Base-by-base conservation (phyloP, 2,329 filamentous ascomycete species). In the Chalara sp. region DNA sequence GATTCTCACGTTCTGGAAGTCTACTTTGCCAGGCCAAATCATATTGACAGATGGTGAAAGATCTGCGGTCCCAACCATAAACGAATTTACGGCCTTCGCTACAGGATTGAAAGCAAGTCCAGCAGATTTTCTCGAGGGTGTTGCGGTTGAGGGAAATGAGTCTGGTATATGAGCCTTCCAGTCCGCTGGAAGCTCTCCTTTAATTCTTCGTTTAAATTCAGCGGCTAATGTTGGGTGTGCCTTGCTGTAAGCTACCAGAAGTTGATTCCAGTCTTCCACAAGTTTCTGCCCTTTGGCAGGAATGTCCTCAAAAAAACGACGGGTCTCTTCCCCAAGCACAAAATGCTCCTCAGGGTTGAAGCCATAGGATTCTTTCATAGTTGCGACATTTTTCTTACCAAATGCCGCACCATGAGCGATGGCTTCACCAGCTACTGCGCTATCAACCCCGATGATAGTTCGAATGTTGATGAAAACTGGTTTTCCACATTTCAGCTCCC, bases 21-120 rank as follows among this genome's bases (percentile, higher is more conserved):
- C 73, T 8, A 74, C 66, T 59, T 75, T 76, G 54, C 64, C 68
- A 54, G 73, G 72, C 74, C 76, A 81, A 32, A 71, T 73, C 76
- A 81, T 79, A 60, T 78, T 72, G 4, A 77, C 75, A 0, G 74
- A 76, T 1, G 75, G 74, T 0, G 74, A 73, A 11, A 79, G 59
- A 61, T 79, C 76, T 4, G 76, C 75, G 0, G 75, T 78, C 10
- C 76, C 76, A 21, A 78, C 75, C 70, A 79, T 76, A 54, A 79
- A 71, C 51, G 68, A 72, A 47, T 68, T 67, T 1, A 78, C 53
- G 29, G 70, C 63, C 6, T 70, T 66, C 4, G 77, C 76, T 4
- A 81, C 63, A 0, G 77, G 76, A 54, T 80, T 81, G 56, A 71
- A 71, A 21, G 73, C 63, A 12, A 72, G 56, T 3, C 74, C 74